Percentiles rank a stretch among this genome's conserved stretches.
These are phyloP conservation scores for Rhizopus stolonifer DNA, from an alignment of 371 early-diverging fungal species.

Conservation along the genomic window DNA sequence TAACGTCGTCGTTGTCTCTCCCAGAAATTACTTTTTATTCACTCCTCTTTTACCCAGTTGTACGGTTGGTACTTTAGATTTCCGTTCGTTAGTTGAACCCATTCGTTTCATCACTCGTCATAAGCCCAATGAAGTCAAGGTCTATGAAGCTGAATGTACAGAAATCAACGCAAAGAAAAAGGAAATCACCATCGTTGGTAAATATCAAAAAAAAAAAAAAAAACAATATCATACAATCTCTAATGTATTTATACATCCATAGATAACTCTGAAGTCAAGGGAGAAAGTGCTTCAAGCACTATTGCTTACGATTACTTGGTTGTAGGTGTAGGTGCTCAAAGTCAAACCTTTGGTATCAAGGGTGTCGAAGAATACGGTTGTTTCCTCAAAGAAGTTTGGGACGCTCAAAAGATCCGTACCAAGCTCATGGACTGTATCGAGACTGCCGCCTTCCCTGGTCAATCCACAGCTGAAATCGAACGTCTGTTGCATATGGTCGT, in stretches of 20 bases:
- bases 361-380: conserved; percentile 85
- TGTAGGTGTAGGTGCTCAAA: conserved; percentile 86
- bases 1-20: conserved; percentile 83
- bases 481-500: conserved; percentile 92
- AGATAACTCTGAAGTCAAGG: conserved; percentile 79
- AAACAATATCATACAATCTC: no score
- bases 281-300: conserved; percentile 53
- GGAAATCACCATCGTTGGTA: conserved; percentile 70
- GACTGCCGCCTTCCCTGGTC: conserved; percentile 82
- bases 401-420: conserved; percentile 88
- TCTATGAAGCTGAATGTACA: conserved; percentile 87
- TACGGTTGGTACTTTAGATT: conserved; percentile 86
- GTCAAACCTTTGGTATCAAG: conserved; percentile 88
- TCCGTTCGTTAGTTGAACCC: conserved; percentile 85
- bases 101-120: conserved; percentile 87
- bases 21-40: conserved; percentile 93
- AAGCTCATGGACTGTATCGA: conserved; percentile 89
- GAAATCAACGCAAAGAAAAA: conserved; percentile 80
- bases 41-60: conserved; percentile 88
- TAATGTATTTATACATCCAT: no score
- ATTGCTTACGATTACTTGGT: conserved; percentile 89
- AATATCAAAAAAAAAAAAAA: conserved; percentile 17
- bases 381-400: conserved; percentile 88
- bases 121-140: conserved; percentile 80
- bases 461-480: conserved; percentile 73